Percentiles rank a stretch among this genome's conserved stretches.
These are phyloP conservation scores for Urostyla sp. DNA, from an alignment of 73 alveolate genomes.

Conservation along the genomic window DNA sequence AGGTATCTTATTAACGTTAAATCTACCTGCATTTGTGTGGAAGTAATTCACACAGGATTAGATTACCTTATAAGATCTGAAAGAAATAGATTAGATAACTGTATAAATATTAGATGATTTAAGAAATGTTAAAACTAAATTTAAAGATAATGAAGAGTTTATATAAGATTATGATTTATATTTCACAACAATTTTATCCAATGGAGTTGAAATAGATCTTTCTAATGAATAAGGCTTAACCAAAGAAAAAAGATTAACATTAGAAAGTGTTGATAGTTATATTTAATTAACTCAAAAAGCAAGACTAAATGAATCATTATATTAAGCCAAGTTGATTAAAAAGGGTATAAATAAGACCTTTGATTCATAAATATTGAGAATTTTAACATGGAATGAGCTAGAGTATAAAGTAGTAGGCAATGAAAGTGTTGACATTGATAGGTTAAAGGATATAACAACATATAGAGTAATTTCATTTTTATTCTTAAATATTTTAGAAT, in stretches of 20 bases:
- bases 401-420: constrained; percentile 93
- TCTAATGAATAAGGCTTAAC: constrained; percentile 72
- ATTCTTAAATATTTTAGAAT: constrained; percentile 12
- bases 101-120: constrained; percentile 77
- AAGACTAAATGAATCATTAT: constrained; percentile 78
- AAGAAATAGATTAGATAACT: constrained; percentile 76
- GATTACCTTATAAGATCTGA: constrained; percentile 73
- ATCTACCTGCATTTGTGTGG: constrained; percentile 90
- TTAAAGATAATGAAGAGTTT: constrained; percentile 42
- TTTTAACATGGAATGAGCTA: constrained; percentile 85
- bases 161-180: constrained; percentile 39
- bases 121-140: constrained; percentile 49
- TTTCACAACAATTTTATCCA: constrained; percentile 82
- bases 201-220: constrained; percentile 84
- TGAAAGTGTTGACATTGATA: constrained; percentile 80
- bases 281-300: constrained; percentile 72
- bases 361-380: constrained; percentile 74
- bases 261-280: constrained; percentile 69
- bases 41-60: constrained; percentile 81
- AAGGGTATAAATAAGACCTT: constrained; percentile 84
- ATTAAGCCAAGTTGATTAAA: constrained; percentile 74
- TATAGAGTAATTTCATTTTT: constrained; percentile 63
- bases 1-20: constrained; percentile 82
- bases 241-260: constrained; percentile 68
- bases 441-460: constrained; percentile 81